A percentile compares a stretch with the other conserved stretches of the same genome.
Conservation (phyloP, 192 early-diverging fungal species). For the Piromyces finnis region DNA sequence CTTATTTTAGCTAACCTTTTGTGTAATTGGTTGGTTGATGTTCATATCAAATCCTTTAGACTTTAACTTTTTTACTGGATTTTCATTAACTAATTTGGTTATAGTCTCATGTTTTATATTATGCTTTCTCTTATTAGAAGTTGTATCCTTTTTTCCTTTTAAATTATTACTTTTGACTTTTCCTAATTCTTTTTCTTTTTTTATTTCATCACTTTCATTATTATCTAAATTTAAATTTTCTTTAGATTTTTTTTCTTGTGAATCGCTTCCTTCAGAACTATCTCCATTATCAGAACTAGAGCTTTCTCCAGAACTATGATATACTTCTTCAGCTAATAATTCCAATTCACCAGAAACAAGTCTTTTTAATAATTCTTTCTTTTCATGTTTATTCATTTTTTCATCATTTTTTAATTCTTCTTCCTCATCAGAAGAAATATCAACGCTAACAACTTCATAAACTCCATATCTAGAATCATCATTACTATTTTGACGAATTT, state of each 20-base stretch:
- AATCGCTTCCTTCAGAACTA: background rate
- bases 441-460: background rate
- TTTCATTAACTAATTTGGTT: background rate
- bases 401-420: background rate
- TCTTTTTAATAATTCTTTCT: conserved; percentile 13
- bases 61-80: background rate
- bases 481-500: background rate
- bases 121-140: background rate
- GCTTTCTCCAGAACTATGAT: background rate
- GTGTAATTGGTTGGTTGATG: background rate
- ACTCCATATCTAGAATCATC: background rate
- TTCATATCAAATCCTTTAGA: background rate
- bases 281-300: background rate
- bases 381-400: conserved; percentile 11
- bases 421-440: background rate
- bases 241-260: conserved; percentile 3
- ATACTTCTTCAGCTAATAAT: conserved; percentile 13
- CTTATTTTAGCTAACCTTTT: background rate
- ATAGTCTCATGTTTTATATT: background rate
- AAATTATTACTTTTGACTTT: background rate
- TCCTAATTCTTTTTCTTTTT: background rate
- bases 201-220: background rate
- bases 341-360: conserved; percentile 7
- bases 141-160: background rate
- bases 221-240: background rate